Evolutionary conservation across 192 early-diverging fungal genomes (phyloP).

Genomic region (Backusella morwellensis): DNA sequence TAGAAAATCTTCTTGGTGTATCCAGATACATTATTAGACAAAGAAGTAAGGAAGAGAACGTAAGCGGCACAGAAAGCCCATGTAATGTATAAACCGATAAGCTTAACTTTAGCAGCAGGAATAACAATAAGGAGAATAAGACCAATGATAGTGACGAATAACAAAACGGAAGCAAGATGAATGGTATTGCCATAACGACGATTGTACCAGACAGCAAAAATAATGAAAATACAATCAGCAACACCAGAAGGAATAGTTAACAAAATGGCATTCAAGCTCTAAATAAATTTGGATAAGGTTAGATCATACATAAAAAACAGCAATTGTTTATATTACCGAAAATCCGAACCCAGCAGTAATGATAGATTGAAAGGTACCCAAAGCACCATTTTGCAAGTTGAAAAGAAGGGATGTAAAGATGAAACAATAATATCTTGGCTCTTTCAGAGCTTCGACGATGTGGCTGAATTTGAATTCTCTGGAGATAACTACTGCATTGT

Average conservation of each 20-base stretch:
- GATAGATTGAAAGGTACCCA: slow-evolving; percentile 16
- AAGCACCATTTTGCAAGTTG: slow-evolving; percentile 27
- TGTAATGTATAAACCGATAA: slow-evolving; percentile 26
- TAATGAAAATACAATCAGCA: slow-evolving; percentile 20
- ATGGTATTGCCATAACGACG: slow-evolving; percentile 23
- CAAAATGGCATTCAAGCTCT: slow-evolving; percentile 27
- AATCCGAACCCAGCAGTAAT: slow-evolving; percentile 30
- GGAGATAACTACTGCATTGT: slow-evolving; percentile 18
- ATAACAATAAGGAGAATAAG: slow-evolving; percentile 26
- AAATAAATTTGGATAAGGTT: not conserved
- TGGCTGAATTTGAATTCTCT: slow-evolving; percentile 22
- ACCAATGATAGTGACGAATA: slow-evolving; percentile 18
- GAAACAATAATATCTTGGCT: slow-evolving; percentile 23
- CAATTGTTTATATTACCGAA: slow-evolving; percentile 10
- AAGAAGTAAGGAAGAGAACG: slow-evolving; percentile 20
- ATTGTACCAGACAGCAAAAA: slow-evolving; percentile 17
- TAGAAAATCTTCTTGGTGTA: slow-evolving; percentile 35
- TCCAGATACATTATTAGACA: slow-evolving; percentile 25
- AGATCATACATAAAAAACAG: slow-evolving; percentile 4
- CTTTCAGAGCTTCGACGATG: slow-evolving; percentile 23
- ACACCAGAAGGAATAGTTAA: slow-evolving; percentile 19
- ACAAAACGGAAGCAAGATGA: not conserved
- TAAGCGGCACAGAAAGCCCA: slow-evolving; percentile 19
- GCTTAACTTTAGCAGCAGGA: slow-evolving; percentile 11
- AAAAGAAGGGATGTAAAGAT: slow-evolving; percentile 16